Base-by-base conservation (phyloP, 352 stramenopile species). In the Halophytophthora polymorphica region DNA sequence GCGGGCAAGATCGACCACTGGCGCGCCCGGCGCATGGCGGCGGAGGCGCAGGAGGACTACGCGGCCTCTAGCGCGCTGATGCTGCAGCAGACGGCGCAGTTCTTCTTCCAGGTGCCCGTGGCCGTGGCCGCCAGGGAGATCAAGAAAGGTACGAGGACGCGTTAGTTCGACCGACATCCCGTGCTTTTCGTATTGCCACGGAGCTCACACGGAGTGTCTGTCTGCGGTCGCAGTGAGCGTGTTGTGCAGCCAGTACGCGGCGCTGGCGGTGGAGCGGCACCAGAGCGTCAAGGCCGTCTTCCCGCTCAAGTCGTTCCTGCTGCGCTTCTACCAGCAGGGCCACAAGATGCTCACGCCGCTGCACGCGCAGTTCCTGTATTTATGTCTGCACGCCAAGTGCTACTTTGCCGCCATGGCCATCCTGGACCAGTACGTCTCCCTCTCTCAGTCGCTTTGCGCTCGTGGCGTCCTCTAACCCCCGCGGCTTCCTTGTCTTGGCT, bases 351-450 rank as follows among this genome's bases (percentile, higher is more conserved):
- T 94, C 42, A 92, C 79, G 31, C 73, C 79, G 18, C 41, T 90
- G 18, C 84, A 93, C 51, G 73, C 54, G 11, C 64, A 79, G 15
- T 90, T 90, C 56, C 76, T 90, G 37, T 86, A 88, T 69, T 76
- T 91, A 57, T 93, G 82, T 52, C 67, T 93, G 23, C 63, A 86
- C 33, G 66, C 80, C 60, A 93, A 91, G 67, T 86, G 73, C 59
- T 95, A 92, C 69, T 69, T 70, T 29, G 77, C 82, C 13, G 77
- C 80, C 7, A 71, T 72, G 55, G 71, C 89, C 42, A 71, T 90
- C 15, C 53, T 93, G 23, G 59, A 79, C 49, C 64, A 83, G 84
- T 94, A 58, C 41, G 77, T 72, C 5, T 39, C 19, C 35, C n/a
- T 6, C 10, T 59, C 17, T 45, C 28, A 12, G 12, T 58, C 8